phyloP scores from a whole-genome alignment of 2,329 filamentous ascomycete genomes.

The Dactylonectria macrodidyma region DNA sequence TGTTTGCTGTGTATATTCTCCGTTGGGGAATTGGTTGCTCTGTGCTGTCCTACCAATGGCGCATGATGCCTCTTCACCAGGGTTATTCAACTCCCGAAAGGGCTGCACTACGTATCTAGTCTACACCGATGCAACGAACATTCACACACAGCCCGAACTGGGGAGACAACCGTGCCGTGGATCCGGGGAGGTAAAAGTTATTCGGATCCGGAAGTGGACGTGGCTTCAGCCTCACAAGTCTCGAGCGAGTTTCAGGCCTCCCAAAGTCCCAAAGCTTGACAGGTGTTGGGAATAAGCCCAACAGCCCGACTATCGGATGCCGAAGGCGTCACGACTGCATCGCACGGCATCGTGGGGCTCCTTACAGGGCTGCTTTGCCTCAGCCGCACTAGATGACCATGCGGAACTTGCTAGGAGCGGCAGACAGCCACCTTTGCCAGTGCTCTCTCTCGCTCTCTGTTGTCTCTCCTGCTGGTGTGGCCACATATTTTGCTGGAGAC shows the following conservation, averaged over 20 bases:
- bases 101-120: neutral
- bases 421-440: too few species aligned
- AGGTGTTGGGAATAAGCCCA: neutral
- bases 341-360: neutral
- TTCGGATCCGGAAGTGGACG: neutral
- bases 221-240: neutral
- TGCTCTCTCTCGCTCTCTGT: too few species aligned
- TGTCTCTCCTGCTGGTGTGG: neutral
- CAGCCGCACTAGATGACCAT: neutral
- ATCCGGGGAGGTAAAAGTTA: neutral
- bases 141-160: neutral
- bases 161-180: neutral
- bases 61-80: neutral
- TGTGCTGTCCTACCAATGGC: neutral
- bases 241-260: neutral
- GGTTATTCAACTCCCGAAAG: neutral
- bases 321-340: neutral
- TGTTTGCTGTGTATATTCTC: too few species aligned
- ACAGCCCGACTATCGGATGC: neutral
- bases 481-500: neutral
- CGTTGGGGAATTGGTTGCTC: too few species aligned
- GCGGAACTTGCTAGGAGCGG: too few species aligned
- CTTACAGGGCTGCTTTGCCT: neutral
- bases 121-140: neutral
- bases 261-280: neutral